Evolutionary conservation across 23 red algal species (phyloP).

Genomic region (Gracilaria caudata): DNA sequence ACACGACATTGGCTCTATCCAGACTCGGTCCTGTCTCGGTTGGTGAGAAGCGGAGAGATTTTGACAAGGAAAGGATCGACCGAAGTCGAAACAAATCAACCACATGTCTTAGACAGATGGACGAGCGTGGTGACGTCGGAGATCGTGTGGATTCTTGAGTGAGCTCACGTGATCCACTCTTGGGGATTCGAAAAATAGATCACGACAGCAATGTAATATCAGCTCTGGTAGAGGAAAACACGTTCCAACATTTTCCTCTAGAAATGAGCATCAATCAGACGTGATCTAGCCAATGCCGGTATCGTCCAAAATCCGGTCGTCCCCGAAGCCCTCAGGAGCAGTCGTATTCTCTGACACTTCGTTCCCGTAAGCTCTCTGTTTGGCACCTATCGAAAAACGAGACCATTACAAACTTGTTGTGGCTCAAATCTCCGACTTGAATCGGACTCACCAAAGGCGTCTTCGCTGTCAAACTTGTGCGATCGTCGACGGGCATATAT

Average conservation of each 20-base stretch:
- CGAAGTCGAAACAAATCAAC: background rate
- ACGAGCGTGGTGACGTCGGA: background rate
- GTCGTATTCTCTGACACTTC: background rate
- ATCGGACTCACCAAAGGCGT: background rate
- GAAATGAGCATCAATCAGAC: background rate
- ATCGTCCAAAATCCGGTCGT: too few species aligned
- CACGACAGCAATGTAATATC: constrained; percentile 12
- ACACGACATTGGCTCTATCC: background rate
- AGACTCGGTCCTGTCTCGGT: background rate
- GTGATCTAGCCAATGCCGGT: too few species aligned
- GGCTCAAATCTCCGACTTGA: background rate
- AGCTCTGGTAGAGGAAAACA: background rate
- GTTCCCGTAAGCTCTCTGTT: background rate
- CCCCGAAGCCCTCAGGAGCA: too few species aligned
- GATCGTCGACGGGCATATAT: background rate
- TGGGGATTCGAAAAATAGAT: background rate
- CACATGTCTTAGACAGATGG: background rate
- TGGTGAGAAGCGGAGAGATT: background rate
- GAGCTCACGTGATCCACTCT: background rate
- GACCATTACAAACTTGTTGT: background rate
- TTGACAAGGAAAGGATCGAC: background rate
- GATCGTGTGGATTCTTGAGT: background rate
- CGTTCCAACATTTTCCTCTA: background rate
- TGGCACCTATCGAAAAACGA: background rate
- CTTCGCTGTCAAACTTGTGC: background rate